phyloP scores from a whole-genome alignment of 345 rosid species.

The Crucihimalaya himalaica region DNA sequence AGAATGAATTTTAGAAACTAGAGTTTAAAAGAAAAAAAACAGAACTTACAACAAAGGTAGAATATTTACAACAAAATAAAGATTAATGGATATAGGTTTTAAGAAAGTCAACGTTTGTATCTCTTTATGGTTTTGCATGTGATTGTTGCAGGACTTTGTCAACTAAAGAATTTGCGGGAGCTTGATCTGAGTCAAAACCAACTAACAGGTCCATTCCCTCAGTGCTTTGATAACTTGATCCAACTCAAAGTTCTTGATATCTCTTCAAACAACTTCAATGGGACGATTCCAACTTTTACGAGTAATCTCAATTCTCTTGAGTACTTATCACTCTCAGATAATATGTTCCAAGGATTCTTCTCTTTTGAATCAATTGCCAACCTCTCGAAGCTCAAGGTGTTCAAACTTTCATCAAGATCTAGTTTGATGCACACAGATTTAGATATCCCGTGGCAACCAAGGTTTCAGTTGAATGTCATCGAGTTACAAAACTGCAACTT shows the following conservation, averaged over 20 bases:
- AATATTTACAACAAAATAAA: too few relatives aligned
- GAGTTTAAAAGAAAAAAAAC: too few relatives aligned
- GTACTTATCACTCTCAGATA: constrained; percentile 23
- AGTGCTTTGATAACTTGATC: constrained; percentile 1
- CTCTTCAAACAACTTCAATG: constrained; percentile 9
- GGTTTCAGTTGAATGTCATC: not conserved
- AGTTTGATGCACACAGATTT: too few relatives aligned
- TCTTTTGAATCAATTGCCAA: constrained; percentile 5
- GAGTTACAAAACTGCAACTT: not conserved
- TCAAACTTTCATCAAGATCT: constrained; percentile 14
- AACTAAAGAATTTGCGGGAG: not conserved
- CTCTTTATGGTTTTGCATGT: not conserved
- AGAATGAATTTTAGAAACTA: too few relatives aligned
- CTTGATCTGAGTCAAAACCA: constrained; percentile 22
- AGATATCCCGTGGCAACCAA: too few relatives aligned
- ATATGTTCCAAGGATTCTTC: constrained; percentile 9
- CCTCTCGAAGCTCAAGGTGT: constrained; percentile 24
- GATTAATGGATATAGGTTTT: too few relatives aligned
- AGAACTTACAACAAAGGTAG: too few relatives aligned
- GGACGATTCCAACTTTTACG: not conserved
- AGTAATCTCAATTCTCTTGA: not conserved
- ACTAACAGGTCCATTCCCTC: not conserved
- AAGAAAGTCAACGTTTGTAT: too few relatives aligned
- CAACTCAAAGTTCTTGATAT: constrained; percentile 31
- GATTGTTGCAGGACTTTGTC: constrained; percentile 13